Evolutionary conservation across 768 basidiomycete genomes (phyloP).

Genomic region (Rhodosporidiobolus odoratus): DNA sequence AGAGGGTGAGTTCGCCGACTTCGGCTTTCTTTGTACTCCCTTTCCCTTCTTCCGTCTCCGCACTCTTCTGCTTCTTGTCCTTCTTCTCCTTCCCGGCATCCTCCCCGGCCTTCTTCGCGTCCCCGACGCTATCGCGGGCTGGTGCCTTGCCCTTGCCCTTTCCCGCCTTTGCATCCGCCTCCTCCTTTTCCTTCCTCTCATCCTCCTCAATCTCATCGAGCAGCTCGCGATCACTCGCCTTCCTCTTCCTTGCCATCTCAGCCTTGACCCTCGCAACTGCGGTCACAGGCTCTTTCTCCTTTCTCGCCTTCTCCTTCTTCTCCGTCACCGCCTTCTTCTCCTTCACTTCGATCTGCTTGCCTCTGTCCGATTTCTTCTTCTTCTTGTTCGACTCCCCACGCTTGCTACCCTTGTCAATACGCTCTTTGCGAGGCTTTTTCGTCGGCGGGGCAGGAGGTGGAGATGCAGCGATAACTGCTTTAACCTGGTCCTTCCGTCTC

Average conservation of each 20-base stretch:
- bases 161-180: constrained; percentile 42
- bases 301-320: too few relatives aligned
- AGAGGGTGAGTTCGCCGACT: too few relatives aligned
- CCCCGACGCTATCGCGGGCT: background rate
- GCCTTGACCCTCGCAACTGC: constrained; percentile 58
- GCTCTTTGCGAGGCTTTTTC: background rate
- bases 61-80: background rate
- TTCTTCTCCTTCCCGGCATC: background rate
- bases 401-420: background rate
- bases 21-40: too few relatives aligned
- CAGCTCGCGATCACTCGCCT: constrained; percentile 46
- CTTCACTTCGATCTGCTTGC: too few relatives aligned
- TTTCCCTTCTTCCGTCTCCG: too few relatives aligned
- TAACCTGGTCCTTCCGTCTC: background rate
- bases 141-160: background rate
- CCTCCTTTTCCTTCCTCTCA: constrained; percentile 57
- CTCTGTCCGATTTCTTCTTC: too few relatives aligned
- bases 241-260: constrained; percentile 61
- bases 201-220: constrained; percentile 47
- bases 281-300: constrained; percentile 52
- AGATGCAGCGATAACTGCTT: background rate
- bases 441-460: background rate
- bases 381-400: background rate
- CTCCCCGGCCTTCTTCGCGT: background rate
- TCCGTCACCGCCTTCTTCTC: too few relatives aligned